phyloP scores from a whole-genome alignment of 1,139 yeast species.

The Magnusiomyces sp. region DNA sequence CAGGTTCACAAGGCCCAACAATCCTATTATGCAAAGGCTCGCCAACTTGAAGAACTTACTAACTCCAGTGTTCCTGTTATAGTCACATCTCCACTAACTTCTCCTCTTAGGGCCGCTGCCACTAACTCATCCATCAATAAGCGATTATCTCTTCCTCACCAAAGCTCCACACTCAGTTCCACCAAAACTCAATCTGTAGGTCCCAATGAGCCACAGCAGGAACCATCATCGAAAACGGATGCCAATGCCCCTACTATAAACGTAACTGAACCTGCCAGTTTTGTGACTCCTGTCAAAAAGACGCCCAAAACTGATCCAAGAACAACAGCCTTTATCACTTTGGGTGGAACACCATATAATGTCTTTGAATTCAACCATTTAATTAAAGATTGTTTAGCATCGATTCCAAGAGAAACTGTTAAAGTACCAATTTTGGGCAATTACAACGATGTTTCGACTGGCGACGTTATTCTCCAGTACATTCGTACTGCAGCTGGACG shows the following conservation, averaged over 20 bases:
- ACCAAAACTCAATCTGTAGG: too few relatives aligned
- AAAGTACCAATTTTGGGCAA: conserved; percentile 59
- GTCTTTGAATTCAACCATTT: conserved; percentile 29
- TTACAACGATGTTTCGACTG: conserved; percentile 55
- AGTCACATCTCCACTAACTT: conserved; percentile 13
- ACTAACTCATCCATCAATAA: conserved; percentile 7
- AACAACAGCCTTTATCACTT: conserved; percentile 16
- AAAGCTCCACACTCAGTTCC: too few relatives aligned
- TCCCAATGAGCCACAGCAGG: too few relatives aligned
- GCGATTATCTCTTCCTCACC: conserved; percentile 1
- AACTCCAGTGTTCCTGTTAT: conserved; percentile 10
- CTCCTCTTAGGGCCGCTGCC: conserved; percentile 4
- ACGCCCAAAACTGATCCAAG: neutral
- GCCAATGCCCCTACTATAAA: too few relatives aligned
- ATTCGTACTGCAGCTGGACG: conserved; percentile 33
- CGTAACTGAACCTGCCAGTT: too few relatives aligned
- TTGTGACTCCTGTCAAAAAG: neutral
- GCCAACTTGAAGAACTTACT: conserved; percentile 51
- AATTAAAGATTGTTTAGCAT: conserved; percentile 30
- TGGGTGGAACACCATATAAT: conserved; percentile 27
- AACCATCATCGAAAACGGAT: too few relatives aligned
- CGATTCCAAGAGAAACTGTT: conserved; percentile 40
- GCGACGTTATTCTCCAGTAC: conserved; percentile 57
- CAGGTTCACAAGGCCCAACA: conserved; percentile 50
- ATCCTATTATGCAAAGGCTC: conserved; percentile 62